Base-by-base conservation (phyloP, 352 stramenopile genomes). In the Aphanomyces invadans region DNA sequence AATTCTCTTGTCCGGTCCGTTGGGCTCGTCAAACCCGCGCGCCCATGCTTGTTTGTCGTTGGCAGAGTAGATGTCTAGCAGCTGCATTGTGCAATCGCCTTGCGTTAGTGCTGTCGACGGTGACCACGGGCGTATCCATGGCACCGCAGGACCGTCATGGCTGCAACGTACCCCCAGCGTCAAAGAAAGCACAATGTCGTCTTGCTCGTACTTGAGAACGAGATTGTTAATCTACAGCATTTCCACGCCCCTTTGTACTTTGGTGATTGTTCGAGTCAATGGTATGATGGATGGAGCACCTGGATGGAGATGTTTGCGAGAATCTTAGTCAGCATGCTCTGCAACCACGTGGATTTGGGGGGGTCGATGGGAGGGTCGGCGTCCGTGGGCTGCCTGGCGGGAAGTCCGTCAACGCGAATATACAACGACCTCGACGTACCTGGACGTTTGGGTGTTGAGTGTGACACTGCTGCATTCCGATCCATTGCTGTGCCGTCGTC, bases 151-250 rank as follows among this genome's bases (percentile, higher is more conserved):
- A n/a, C n/a, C n/a, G n/a, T n/a, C n/a, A n/a, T n/a, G n/a, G n/a
- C n/a, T n/a, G n/a, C n/a, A n/a, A 69, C 74, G 56, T 71, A 94
- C 85, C 63, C 86, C 86, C 28, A 95, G 75, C 17, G 86, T 83
- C 32, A 92, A 75, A 0, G 86, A 95, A 3, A 95, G 77, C 17
- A 95, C 86, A 36, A 95, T 83, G 55, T 92, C 82, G 45, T 90
- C 83, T 68, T 95, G 78, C 54, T 95, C 83, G 63, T 92, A 95
- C 67, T 95, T 95, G 36, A 95, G 77, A 29, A 95, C 86, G 23
- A 95, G 80, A 60, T 95, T 95, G 67, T 92, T 92, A 39, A 94
- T 70, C 73, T 93, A 62, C 9, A 49, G 10, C n/a, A n/a, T n/a
- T n/a, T n/a, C n/a, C n/a, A n/a, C n/a, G n/a, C n/a, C n/a, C n/a